A percentile compares a stretch with the other conserved stretches of the same genome.
These are phyloP conservation scores for Roridomyces roridus DNA, from an alignment of 768 basidiomycete species.

Conservation along the genomic window DNA sequence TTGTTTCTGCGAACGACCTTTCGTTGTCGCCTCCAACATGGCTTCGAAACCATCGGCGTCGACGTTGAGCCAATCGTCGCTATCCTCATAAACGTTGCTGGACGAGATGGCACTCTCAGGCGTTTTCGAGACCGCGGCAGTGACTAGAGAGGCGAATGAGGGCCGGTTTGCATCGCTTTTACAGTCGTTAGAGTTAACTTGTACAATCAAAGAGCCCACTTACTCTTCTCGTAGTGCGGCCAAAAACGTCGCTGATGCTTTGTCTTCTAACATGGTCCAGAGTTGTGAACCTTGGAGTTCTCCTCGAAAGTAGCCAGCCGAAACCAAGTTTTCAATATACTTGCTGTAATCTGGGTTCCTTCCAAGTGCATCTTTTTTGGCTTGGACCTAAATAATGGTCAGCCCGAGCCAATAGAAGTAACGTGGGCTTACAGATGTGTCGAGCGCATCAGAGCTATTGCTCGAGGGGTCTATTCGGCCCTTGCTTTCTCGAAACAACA, in stretches of 20 bases:
- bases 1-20: slow-evolving; percentile 25
- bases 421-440: slow-evolving; percentile 53
- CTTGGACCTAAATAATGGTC: slow-evolving; percentile 54
- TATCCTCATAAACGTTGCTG: slow-evolving; percentile 59
- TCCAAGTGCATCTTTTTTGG: slow-evolving; percentile 69
- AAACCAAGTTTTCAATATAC: slow-evolving; percentile 71
- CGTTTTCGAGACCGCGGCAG: slow-evolving; percentile 60
- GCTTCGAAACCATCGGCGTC: slow-evolving; percentile 78
- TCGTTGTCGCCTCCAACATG: slow-evolving; percentile 59
- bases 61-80: slow-evolving; percentile 88
- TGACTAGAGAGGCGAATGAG: slow-evolving; percentile 80
- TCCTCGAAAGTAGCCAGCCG: slow-evolving; percentile 77
- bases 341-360: slow-evolving; percentile 70
- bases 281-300: slow-evolving; percentile 78
- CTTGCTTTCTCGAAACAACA: slow-evolving; percentile 89
- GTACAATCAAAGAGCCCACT: slow-evolving; percentile 32
- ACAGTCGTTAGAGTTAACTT: slow-evolving; percentile 34
- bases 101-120: slow-evolving; percentile 32
- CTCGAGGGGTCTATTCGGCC: slow-evolving; percentile 50
- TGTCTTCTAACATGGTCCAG: slow-evolving; percentile 77
- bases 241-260: slow-evolving; percentile 72
- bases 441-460: slow-evolving; percentile 40
- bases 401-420: neutral
- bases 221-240: slow-evolving; percentile 71
- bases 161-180: slow-evolving; percentile 58